Conservation (phyloP, 208 protist species). For the Leishmania martiniquensis region DNA sequence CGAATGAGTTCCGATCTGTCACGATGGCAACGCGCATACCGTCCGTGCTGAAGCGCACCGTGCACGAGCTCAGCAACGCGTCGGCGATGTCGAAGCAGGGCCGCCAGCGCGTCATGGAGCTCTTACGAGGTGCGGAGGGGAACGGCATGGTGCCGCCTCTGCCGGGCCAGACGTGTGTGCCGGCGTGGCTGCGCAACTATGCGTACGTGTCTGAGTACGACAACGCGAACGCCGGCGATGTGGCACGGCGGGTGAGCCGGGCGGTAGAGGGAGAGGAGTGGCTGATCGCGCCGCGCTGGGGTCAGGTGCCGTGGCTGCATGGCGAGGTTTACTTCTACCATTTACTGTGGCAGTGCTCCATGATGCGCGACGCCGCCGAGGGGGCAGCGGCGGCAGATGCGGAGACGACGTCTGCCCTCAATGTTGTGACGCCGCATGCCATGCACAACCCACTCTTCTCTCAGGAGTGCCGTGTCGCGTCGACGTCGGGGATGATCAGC, state of each 20-base stretch:
- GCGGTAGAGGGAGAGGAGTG: conserved; percentile 2
- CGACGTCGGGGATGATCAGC: conserved; percentile 33
- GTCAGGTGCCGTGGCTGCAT: conserved; percentile 88
- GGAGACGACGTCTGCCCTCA: conserved; percentile 36
- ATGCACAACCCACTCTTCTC: conserved; percentile 56
- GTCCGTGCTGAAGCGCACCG: conserved; percentile 50
- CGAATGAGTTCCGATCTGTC: conserved; percentile 73
- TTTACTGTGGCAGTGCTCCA: conserved; percentile 77
- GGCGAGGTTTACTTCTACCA: conserved; percentile 93
- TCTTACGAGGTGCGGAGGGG: conserved; percentile 38
- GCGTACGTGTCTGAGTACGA: conserved; percentile 55
- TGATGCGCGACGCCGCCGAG: conserved; percentile 40
- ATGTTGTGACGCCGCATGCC: conserved; percentile 64
- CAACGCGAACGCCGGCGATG: conserved; percentile 9
- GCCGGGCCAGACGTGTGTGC: conserved; percentile 58
- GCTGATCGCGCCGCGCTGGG: conserved; percentile 65
- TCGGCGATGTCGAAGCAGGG: conserved; percentile 20
- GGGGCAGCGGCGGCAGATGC: conserved; percentile 1
- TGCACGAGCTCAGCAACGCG: conserved; percentile 46
- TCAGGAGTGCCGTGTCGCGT: conserved; percentile 34
- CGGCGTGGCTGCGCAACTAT: conserved; percentile 81
- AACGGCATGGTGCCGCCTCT: conserved; percentile 69
- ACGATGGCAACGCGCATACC: conserved; percentile 68
- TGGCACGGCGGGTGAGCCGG: conserved; percentile 24
- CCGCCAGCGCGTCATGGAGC: conserved; percentile 25